Base-by-base conservation (phyloP, 2,329 filamentous ascomycete genomes). In the Xylaria sp. region DNA sequence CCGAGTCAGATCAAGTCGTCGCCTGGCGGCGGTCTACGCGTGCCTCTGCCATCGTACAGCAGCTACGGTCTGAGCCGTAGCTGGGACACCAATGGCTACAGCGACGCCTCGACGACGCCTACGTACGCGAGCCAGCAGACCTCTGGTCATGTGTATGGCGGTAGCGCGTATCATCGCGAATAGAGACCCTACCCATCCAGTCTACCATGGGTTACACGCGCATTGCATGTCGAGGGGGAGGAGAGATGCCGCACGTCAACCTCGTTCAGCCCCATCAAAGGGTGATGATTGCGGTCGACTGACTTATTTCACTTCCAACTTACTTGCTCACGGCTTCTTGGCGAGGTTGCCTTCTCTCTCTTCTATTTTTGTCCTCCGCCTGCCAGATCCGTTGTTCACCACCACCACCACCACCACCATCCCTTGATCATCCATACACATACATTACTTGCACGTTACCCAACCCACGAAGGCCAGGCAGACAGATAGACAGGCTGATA, bases 81-180 rank as follows among this genome's bases (percentile, higher is more conserved):
- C 58, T 79, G 77, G 77, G 77, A 78, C 46, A 36, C 74, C 26
- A 76, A 72, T 49, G 77, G 73, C 6, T 79, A 79, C 68, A 66
- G 73, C 63, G 77, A 77, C 44, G 71, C 73, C 17, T 67, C 75
- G 36, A 17, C 65, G 20, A 59, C 74, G 40, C 65, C 76, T 3
- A 70, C 77, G 44, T 78, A 78, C 59, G 48, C 75, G n/a, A 73
- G 72, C 48, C 76, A 78, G 56, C 74, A 74, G 53, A 76, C 78
- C 66, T 75, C 76, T n/a, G 72, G 74, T 75, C 79, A 81, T 73
- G 82, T 85, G 57, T 86, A 86, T 70, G 80, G 78, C 62, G 71
- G 79, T 23, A 75, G 78, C 54, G 77, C 77, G n/a, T 85, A 85
- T 60, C 80, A 83, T 66, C 81, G 81, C 70, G 85, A 80, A 80